phyloP scores from a whole-genome alignment of 352 stramenopile genomes.

The Phytophthora pistaciae region DNA sequence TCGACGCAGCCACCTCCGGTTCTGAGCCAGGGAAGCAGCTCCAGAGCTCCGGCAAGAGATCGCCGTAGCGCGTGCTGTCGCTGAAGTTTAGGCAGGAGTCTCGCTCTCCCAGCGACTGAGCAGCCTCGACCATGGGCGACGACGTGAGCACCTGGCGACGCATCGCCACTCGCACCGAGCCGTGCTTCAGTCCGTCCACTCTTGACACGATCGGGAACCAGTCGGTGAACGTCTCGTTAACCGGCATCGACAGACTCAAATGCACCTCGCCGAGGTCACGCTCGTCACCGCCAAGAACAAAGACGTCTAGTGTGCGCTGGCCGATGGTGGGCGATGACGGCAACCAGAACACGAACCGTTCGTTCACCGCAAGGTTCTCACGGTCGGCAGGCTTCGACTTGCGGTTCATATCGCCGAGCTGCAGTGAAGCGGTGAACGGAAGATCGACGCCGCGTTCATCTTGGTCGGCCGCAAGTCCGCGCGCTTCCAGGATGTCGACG shows the following conservation, averaged over 20 bases:
- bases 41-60: slow-evolving; percentile 70
- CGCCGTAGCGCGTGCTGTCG: slow-evolving; percentile 51
- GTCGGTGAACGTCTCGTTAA: slow-evolving; percentile 75
- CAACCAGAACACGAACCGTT: slow-evolving; percentile 82
- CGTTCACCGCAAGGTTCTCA: slow-evolving; percentile 48
- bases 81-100: slow-evolving; percentile 55
- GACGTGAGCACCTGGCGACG: slow-evolving; percentile 70
- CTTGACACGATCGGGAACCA: slow-evolving; percentile 74
- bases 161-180: slow-evolving; percentile 54
- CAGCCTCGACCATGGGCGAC: slow-evolving; percentile 53
- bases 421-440: slow-evolving; percentile 58
- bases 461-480: slow-evolving; percentile 54
- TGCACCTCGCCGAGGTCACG: slow-evolving; percentile 79
- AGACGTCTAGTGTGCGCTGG: slow-evolving; percentile 52
- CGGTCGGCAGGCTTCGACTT: slow-evolving; percentile 40
- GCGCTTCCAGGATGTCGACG: slow-evolving; percentile 67
- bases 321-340: slow-evolving; percentile 57
- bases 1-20: slow-evolving; percentile 17
- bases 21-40: slow-evolving; percentile 58
- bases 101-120: slow-evolving; percentile 47
- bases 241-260: slow-evolving; percentile 65
- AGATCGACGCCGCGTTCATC: slow-evolving; percentile 50
- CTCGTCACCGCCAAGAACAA: slow-evolving; percentile 56
- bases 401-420: slow-evolving; percentile 45
- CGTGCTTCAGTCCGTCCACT: slow-evolving; percentile 65